Base-by-base conservation (phyloP, 75 land plant genomes). In the Sequoiadendron giganteum region DNA sequence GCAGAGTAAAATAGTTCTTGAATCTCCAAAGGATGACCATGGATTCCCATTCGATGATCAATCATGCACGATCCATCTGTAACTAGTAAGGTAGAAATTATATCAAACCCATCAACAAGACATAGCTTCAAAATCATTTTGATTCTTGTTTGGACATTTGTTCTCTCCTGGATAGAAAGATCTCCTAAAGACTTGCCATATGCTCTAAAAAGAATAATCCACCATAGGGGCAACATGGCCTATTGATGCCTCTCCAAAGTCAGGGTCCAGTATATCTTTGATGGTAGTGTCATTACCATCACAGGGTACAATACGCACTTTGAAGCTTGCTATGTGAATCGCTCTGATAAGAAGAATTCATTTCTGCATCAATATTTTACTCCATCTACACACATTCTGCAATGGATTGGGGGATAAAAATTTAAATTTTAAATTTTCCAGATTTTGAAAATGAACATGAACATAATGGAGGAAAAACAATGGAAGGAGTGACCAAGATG, bases 191-290 rank as follows among this genome's bases (percentile, higher is more conserved):
- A 92, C 89, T 96, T 97, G 73, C 96, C 97, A 92, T 97, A 97
- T 85, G 96, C 99, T 90, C 99, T 93, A 43, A 97, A 83, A 42
- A 97, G 92, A 84, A 97, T 97, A 83, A 97, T 97, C 99, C 99
- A 97, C 97, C 99, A 97, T 96, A 72, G 99, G 99, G 75, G 99
- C 99, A 76, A 97, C 99, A 28, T 97, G 96, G 21, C 99, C 99
- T 87, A 97, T 97, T 72, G 99, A 97, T 21, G 99, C 95, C 91
- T 97, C 99, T 84, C 99, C 99, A 91, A 97, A 97, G 89, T 97
- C 99, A 38, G 99, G 99, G 90, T 97, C 99, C 89, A 97, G 89
- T 13, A 96, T 92, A 78, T 97, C 99, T 90, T 97, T 97, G 28
- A 94, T 96, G 52, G 91, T 94, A 88, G 89, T 85, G 10, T 94